Conservation (phyloP, 2,329 filamentous ascomycete species). For the Macrophomina pseudophaseolina region DNA sequence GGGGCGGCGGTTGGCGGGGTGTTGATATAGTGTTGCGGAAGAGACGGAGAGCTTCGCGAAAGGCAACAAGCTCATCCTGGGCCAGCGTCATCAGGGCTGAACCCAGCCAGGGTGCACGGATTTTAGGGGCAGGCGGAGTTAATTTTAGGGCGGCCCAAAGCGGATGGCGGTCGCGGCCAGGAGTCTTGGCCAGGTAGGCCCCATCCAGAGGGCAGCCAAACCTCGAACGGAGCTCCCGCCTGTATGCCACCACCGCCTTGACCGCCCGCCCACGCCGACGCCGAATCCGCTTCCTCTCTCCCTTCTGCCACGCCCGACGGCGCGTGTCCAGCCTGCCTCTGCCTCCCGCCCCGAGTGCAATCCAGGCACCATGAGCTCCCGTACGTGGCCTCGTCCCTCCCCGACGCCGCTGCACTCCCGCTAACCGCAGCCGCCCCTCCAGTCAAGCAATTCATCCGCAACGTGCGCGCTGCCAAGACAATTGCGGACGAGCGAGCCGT, state of each 20-base stretch:
- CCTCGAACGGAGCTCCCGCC: constrained; percentile 17
- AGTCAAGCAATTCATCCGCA: constrained; percentile 99
- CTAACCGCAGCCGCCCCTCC: constrained; percentile 30
- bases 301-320: constrained; percentile 11
- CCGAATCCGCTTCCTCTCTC: not conserved
- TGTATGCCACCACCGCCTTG: constrained; percentile 3
- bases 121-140: constrained; percentile 12
- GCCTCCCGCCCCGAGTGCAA: constrained; percentile 47
- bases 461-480: constrained; percentile 97
- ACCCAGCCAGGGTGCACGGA: not conserved
- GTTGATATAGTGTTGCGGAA: constrained; percentile 9
- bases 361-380: constrained; percentile 61
- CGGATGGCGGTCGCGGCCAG: constrained; percentile 21
- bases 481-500: constrained; percentile 98
- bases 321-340: constrained; percentile 3
- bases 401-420: constrained; percentile 32
- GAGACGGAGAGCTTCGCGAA: constrained; percentile 18
- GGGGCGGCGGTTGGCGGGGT: not conserved
- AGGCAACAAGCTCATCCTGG: constrained; percentile 20
- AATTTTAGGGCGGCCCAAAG: constrained; percentile 12
- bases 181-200: constrained; percentile 13
- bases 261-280: constrained; percentile 5
- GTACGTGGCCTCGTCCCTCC: constrained; percentile 48
- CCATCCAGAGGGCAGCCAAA: not conserved
- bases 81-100: constrained; percentile 21